These are phyloP conservation scores for Scheffersomyces lignicola DNA, from an alignment of 1,139 yeast species.

Conservation along the genomic window DNA sequence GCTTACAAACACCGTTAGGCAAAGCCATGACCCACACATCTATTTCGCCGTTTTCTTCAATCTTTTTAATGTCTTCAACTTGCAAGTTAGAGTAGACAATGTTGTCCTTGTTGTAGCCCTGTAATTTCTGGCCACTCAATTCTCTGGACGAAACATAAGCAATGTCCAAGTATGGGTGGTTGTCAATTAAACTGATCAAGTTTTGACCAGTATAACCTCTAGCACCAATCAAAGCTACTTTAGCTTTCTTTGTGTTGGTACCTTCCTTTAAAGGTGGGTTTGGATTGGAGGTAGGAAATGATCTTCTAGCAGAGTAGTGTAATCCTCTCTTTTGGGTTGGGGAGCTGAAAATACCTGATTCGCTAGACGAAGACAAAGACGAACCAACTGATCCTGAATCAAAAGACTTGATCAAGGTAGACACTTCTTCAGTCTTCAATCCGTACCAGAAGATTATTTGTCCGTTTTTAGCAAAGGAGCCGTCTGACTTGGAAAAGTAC, in stretches of 20 bases:
- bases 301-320: slow-evolving; percentile 22
- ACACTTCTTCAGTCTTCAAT: slow-evolving; percentile 61
- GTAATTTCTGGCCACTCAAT: slow-evolving; percentile 79
- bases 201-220: slow-evolving; percentile 98
- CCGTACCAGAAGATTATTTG: slow-evolving; percentile 96
- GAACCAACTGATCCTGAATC: slow-evolving; percentile 40
- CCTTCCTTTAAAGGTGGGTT: slow-evolving; percentile 72
- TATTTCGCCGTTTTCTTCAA: slow-evolving; percentile 75
- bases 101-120: slow-evolving; percentile 81
- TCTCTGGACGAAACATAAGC: slow-evolving; percentile 96
- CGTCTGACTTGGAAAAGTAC: slow-evolving; percentile 92
- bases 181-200: slow-evolving; percentile 79
- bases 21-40: slow-evolving; percentile 99
- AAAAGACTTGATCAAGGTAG: slow-evolving; percentile 66
- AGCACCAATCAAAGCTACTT: slow-evolving; percentile 94
- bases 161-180: slow-evolving; percentile 83
- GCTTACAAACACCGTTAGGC: slow-evolving; percentile 97
- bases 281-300: slow-evolving; percentile 54
- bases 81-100: slow-evolving; percentile 83
- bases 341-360: slow-evolving; percentile 41
- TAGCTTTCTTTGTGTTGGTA: slow-evolving; percentile 57
- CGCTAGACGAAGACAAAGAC: slow-evolving; percentile 40
- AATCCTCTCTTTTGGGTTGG: slow-evolving; percentile 43
- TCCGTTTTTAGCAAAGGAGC: slow-evolving; percentile 88
- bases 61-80: slow-evolving; percentile 75